A percentile compares a stretch with the other conserved stretches of the same genome.
Evolutionary conservation across 2,329 filamentous ascomycete genomes (phyloP).

Genomic region (Aspergillus aculeatinus): DNA sequence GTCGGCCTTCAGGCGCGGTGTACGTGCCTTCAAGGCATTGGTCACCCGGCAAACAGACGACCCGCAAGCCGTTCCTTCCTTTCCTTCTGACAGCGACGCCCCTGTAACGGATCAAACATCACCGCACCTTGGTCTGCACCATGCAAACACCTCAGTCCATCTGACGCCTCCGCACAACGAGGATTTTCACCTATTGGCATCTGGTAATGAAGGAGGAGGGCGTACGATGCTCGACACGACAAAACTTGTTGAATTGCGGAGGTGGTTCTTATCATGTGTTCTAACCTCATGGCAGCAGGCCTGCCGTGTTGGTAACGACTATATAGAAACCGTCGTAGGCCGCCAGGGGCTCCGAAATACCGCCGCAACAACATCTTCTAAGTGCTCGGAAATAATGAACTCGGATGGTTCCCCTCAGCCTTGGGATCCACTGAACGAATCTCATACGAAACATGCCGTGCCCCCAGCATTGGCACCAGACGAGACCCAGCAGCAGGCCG

Average conservation of each 20-base stretch:
- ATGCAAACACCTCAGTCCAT: conserved; percentile 14
- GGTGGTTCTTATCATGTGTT: conserved; percentile 13
- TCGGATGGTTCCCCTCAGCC: not conserved
- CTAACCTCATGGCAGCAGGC: conserved; percentile 34
- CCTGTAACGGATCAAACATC: conserved; percentile 4
- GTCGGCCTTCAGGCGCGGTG: conserved; percentile 28
- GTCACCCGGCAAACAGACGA: conserved; percentile 32
- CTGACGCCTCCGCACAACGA: conserved; percentile 12
- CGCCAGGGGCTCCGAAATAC: not conserved
- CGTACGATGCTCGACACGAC: conserved; percentile 6
- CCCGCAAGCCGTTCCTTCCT: conserved; percentile 24
- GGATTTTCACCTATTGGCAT: not conserved
- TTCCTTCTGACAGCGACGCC: conserved; percentile 20
- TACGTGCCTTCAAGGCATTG: conserved; percentile 32
- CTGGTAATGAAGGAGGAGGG: conserved; percentile 4
- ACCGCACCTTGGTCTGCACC: conserved; percentile 10
- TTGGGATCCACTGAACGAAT: not conserved
- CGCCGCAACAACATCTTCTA: not conserved
- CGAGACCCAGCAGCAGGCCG: not conserved
- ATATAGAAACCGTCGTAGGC: conserved; percentile 14
- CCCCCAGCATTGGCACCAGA: conserved; percentile 3
- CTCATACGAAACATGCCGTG: not conserved
- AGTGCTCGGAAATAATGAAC: not conserved
- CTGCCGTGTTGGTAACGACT: conserved; percentile 24
- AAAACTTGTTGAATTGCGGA: not conserved